phyloP scores from a whole-genome alignment of 768 basidiomycete species.

The Stropharia rugosoannulata region DNA sequence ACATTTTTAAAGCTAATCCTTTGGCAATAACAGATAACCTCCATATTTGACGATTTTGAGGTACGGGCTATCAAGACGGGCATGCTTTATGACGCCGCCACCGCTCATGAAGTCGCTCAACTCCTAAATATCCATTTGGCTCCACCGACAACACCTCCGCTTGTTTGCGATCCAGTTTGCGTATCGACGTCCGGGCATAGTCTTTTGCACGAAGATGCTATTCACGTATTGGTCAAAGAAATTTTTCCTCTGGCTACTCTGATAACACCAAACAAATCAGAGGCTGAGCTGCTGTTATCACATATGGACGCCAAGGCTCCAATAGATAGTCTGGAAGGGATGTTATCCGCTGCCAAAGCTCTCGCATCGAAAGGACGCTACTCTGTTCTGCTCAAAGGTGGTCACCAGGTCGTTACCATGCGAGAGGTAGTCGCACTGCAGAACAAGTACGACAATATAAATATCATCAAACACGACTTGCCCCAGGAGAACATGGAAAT shows the following conservation, averaged over 20 bases:
- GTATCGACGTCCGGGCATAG: slow-evolving; percentile 89
- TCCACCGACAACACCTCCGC: slow-evolving; percentile 35
- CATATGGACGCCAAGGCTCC: slow-evolving; percentile 21
- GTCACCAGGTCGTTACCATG: slow-evolving; percentile 56
- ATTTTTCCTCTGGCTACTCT: slow-evolving; percentile 71
- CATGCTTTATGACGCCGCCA: slow-evolving; percentile 73
- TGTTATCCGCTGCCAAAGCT: slow-evolving; percentile 55
- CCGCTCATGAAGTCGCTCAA: slow-evolving; percentile 48
- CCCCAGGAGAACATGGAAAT: slow-evolving; percentile 65
- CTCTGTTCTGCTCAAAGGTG: slow-evolving; percentile 83
- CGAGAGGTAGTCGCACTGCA: slow-evolving; percentile 41
- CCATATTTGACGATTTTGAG: slow-evolving; percentile 71
- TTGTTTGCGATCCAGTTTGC: slow-evolving; percentile 89
- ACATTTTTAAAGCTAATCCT: not conserved
- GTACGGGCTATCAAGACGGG: slow-evolving; percentile 83
- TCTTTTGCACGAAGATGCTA: slow-evolving; percentile 66
- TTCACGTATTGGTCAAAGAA: slow-evolving; percentile 55
- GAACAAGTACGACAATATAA: slow-evolving; percentile 26
- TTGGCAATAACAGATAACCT: slow-evolving; percentile 50
- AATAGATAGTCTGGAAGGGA: slow-evolving; percentile 52
- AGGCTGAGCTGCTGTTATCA: slow-evolving; percentile 70
- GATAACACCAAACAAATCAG: slow-evolving; percentile 84
- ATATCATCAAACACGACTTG: slow-evolving; percentile 44
- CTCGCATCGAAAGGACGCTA: slow-evolving; percentile 47
- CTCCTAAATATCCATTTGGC: slow-evolving; percentile 46